Evolutionary conservation across 2,329 filamentous ascomycete species (phyloP), one percentile per base, ranked within the genome.

Genomic region (Pseudocercospora ulei): DNA sequence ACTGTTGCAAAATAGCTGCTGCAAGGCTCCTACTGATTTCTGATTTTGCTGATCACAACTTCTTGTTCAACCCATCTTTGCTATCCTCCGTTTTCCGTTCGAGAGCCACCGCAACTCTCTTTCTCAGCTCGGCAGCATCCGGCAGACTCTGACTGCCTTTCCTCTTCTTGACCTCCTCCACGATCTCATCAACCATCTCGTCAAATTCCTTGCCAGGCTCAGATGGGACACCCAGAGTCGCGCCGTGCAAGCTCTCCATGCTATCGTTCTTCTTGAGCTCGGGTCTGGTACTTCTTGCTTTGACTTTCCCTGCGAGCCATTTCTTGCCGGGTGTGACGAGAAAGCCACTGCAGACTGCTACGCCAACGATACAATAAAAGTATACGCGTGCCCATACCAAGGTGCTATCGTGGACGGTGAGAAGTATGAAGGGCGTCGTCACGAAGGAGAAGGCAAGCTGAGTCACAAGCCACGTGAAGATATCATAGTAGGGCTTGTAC

Each of bases 401-500:
- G 26, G 92, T 62, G 6, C 80, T 87, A 44, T 76, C 73, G 11
- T 68, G 64, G 48, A 95, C 76, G 13, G 70, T 70, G 14, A 98
- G 78, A 24, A 95, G 68, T 28, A 95, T 73, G 63, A 98, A 98
- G 0, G 90, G 90, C 0, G 80, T 72, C 1, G 79, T 82, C 36
- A 76, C 75, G 62, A 93, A 98, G 30, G 80, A 79, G 61, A 96
- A 86, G 2, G 76, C 75, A n/a, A 80, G 58, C 59, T 94, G 87
- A 0, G 87, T 94, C 7, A 75, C 69, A 16, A 93, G 36, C 62
- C 75, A 83, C 41, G 80, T 83, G 45, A 76, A 68, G 33, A 84
- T 56, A 56, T 98, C 90, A 64, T 98, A 98, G 65, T 85, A 88
- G 45, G 70, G 75, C 63, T 98, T 98, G 54, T 69, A 69, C 0